phyloP scores from a whole-genome alignment of 495 filamentous ascomycete genomes.

The Penicillium pancosmium region DNA sequence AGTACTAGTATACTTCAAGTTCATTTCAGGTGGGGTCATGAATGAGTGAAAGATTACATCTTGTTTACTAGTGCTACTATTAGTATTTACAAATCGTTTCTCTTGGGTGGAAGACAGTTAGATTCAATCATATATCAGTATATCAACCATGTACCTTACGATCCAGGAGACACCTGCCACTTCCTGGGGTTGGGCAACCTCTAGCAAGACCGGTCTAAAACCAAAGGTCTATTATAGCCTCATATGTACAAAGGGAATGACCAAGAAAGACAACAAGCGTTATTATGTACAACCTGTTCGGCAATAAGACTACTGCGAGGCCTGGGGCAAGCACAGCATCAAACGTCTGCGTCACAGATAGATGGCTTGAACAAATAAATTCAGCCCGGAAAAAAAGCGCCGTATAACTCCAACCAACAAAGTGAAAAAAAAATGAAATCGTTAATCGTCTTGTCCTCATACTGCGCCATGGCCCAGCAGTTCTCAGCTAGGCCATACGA shows the following conservation, averaged over 20 bases:
- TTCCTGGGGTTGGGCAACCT: too few species aligned
- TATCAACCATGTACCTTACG: too few species aligned
- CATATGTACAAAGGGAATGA: slow-evolving; percentile 19
- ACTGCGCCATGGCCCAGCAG: slow-evolving; percentile 7
- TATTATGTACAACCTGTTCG: slow-evolving; percentile 19
- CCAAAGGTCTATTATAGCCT: slow-evolving; percentile 18
- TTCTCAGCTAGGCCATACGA: neutral
- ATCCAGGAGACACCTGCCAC: too few species aligned
- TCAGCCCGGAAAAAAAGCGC: slow-evolving; percentile 12
- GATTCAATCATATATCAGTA: too few species aligned
- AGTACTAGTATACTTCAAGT: too few species aligned
- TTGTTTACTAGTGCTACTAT: too few species aligned
- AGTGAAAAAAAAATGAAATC: slow-evolving; percentile 2
- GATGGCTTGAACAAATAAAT: slow-evolving; percentile 6
- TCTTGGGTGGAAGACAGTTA: too few species aligned
- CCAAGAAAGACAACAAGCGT: neutral
- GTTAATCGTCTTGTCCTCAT: slow-evolving; percentile 17
- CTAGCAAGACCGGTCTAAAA: neutral
- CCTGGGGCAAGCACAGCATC: neutral
- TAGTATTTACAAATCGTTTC: too few species aligned
- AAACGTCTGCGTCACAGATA: neutral
- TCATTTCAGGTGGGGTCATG: too few species aligned
- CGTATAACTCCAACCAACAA: slow-evolving; percentile 19
- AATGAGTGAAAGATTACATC: too few species aligned
- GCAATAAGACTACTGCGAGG: neutral